Evolutionary conservation across 257 asterid genomes (phyloP).

Genomic region (Solanum neorickii): DNA sequence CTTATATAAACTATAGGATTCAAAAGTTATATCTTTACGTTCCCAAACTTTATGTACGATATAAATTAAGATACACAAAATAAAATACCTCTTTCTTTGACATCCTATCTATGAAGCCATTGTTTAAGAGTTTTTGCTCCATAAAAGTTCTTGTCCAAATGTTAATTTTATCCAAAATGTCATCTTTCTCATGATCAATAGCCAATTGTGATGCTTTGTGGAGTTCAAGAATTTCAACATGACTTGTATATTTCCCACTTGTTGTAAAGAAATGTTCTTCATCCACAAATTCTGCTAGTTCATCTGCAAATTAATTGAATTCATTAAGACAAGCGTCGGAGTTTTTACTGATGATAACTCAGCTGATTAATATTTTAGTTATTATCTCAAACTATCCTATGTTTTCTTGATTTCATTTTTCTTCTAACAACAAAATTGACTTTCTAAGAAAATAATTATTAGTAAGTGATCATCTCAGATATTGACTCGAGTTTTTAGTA

Average conservation of each 20-base stretch:
- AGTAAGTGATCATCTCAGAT: too few species aligned
- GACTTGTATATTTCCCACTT: not conserved
- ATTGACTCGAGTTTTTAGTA: not conserved
- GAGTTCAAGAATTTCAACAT: slow-evolving; percentile 21
- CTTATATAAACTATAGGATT: too few species aligned
- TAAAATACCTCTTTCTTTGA: slow-evolving; percentile 21
- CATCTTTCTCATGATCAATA: slow-evolving; percentile 11
- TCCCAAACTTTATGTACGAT: not conserved
- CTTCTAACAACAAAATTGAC: too few species aligned
- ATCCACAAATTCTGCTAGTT: slow-evolving; percentile 14
- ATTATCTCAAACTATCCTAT: not conserved
- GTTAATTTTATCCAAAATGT: slow-evolving; percentile 16
- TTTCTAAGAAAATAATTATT: too few species aligned
- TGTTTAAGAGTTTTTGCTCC: slow-evolving; percentile 13
- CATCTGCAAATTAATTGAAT: slow-evolving; percentile 14
- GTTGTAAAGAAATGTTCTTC: slow-evolving; percentile 3
- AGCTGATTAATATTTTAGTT: too few species aligned
- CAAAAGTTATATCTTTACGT: not conserved
- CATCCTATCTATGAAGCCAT: slow-evolving; percentile 4
- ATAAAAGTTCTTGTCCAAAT: slow-evolving; percentile 25
- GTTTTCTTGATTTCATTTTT: too few species aligned
- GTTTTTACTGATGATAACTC: not conserved
- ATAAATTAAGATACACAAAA: not conserved
- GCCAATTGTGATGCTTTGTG: slow-evolving; percentile 36
- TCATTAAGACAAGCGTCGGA: not conserved